Evolutionary conservation across 2,329 filamentous ascomycete genomes (phyloP).

Genomic region (Colletotrichum tanaceti): DNA sequence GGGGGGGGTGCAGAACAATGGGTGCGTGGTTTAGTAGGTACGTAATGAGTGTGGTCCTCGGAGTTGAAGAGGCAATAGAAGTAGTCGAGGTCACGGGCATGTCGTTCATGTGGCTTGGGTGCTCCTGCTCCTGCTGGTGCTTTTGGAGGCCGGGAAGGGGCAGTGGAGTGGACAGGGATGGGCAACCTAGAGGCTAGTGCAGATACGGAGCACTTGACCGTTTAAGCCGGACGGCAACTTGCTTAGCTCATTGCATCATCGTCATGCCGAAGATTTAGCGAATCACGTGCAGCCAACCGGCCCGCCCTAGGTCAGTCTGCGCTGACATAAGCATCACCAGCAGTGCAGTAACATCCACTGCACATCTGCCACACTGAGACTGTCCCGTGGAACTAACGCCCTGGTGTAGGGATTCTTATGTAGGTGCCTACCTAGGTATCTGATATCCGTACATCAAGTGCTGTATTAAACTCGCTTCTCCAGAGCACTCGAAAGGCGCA

Average conservation of each 20-base stretch:
- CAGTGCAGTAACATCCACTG: not conserved
- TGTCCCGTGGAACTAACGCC: not conserved
- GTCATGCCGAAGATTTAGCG: conserved; percentile 47
- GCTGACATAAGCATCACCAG: conserved; percentile 8
- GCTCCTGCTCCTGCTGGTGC: no score
- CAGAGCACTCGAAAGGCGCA: not conserved
- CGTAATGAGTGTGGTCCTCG: conserved; percentile 9
- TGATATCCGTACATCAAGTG: conserved; percentile 35
- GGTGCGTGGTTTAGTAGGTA: not conserved
- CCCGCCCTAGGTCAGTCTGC: no score
- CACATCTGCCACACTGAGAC: not conserved
- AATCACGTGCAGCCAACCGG: conserved; percentile 40
- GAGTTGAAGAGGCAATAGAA: conserved; percentile 18
- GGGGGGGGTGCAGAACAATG: not conserved
- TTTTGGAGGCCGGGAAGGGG: conserved; percentile 22
- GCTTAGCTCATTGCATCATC: conserved; percentile 36
- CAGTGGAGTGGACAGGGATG: conserved; percentile 5
- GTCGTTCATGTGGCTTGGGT: conserved; percentile 27
- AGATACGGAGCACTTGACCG: conserved; percentile 44
- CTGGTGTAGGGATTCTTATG: not conserved
- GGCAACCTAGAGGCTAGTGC: conserved; percentile 29
- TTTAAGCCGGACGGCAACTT: conserved; percentile 44
- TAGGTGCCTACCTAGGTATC: no score
- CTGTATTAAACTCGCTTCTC: conserved; percentile 29
- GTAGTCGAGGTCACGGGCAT: conserved; percentile 11